Evolutionary conservation across 441 rosid species (phyloP).

Genomic region (Theobroma grandiflorum): DNA sequence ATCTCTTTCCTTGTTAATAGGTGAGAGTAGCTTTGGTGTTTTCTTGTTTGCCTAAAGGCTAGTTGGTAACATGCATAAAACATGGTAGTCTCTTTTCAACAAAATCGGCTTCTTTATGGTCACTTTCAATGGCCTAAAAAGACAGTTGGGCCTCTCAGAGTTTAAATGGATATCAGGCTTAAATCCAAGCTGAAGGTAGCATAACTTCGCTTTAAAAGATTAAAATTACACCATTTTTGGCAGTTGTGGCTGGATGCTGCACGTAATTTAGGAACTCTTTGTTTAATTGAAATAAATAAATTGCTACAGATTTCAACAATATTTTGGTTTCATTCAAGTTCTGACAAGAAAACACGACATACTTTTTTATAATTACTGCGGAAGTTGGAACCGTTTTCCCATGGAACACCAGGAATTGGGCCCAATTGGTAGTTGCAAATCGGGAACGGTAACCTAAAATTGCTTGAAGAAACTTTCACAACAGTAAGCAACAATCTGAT

Average conservation of each 20-base stretch:
- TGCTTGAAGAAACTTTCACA: background rate
- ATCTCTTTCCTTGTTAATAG: background rate
- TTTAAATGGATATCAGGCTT: no score
- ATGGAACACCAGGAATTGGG: background rate
- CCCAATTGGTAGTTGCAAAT: no score
- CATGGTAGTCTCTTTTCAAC: background rate
- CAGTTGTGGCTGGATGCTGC: background rate
- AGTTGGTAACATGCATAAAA: background rate
- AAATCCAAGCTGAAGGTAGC: background rate
- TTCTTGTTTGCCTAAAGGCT: slow-evolving; percentile 13
- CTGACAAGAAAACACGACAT: background rate
- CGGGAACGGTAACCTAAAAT: no score
- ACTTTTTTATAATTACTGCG: background rate
- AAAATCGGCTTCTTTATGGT: background rate
- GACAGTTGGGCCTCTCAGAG: background rate
- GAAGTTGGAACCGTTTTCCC: background rate
- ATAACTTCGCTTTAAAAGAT: background rate
- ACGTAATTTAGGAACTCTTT: background rate
- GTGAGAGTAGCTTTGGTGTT: background rate
- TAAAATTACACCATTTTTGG: background rate
- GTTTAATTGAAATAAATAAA: background rate
- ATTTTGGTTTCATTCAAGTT: background rate
- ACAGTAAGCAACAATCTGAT: background rate
- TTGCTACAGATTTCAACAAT: background rate
- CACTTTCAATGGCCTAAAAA: background rate